phyloP scores from a whole-genome alignment of 1,139 yeast genomes.

The Kodamaea derodonti region DNA sequence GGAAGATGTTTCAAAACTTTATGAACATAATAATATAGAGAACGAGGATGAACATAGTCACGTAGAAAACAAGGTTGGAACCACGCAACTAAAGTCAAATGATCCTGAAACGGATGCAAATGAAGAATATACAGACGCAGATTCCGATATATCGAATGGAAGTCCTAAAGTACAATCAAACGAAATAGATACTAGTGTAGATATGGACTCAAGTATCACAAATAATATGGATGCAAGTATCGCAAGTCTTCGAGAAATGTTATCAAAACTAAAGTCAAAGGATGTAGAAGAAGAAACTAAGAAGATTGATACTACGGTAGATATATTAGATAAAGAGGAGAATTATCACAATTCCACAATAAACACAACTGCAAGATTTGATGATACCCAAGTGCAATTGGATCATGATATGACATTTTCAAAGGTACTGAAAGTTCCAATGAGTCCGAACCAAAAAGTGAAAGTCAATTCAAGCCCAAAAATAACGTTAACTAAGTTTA shows the following conservation, averaged over 20 bases:
- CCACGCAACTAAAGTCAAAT: not conserved
- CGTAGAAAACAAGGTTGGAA: not conserved
- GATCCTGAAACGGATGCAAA: not conserved
- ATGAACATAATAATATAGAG: no score
- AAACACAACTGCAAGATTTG: constrained; percentile 18
- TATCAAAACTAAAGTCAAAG: constrained; percentile 14
- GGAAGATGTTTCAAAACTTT: no score
- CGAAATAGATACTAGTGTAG: no score
- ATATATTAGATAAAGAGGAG: not conserved
- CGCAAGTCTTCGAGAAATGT: constrained; percentile 19
- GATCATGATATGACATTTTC: constrained; percentile 27
- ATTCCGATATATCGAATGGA: not conserved
- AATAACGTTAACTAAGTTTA: not conserved
- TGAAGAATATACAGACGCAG: not conserved
- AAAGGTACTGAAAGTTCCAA: constrained; percentile 5
- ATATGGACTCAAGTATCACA: constrained; percentile 1
- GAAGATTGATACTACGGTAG: not conserved
- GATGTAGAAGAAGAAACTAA: not conserved
- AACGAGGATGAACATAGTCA: not conserved
- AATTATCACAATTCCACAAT: constrained; percentile 20
- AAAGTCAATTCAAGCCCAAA: not conserved
- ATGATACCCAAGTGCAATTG: constrained; percentile 31
- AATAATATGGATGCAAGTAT: constrained; percentile 22
- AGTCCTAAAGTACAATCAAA: no score
- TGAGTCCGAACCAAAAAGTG: not conserved